Base-by-base conservation (phyloP, 805 yeast species). In the Wickerhamiella alocasiicola region DNA sequence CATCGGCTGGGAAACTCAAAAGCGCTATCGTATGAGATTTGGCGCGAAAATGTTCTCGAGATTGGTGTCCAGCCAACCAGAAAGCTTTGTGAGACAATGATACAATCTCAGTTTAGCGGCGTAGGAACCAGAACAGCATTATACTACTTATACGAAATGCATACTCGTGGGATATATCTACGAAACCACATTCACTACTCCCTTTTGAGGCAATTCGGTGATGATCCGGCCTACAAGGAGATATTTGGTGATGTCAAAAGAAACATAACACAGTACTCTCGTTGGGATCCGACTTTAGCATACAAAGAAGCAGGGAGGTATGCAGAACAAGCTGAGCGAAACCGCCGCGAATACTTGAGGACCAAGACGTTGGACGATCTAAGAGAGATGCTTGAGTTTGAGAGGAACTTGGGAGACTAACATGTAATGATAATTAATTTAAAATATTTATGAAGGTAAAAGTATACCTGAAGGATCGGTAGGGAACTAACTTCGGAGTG, bases 401-500 rank as follows among this genome's bases (percentile, higher is more conserved):
- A 49, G 19, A 11, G 15, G n/a, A 32, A 24, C 21, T 11, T 7
- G 26, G 11, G 7, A 11, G 26, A 7, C 26, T 11, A 23, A 23
- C 26, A 7, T 23, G 26, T 11, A 23, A 7, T 7, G 26, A n/a
- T n/a, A n/a, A n/a, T n/a, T n/a, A n/a, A n/a, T n/a, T n/a, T n/a
- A 7, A 23, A 23, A 23, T 23, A 11, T 11, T 7, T 23, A 23
- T 7, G 11, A 23, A 23, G 7, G 11, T 7, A 23, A 23, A 23
- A 23, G 26, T 23, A 23, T 23, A 23, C n/a, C n/a, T 23, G 26
- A 11, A 23, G 26, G 7, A 7, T 7, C 26, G 9, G 26, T 23
- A 7, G 26, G 26, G 40, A n/a, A 46, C 19, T 45, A 65, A 6
- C 70, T 65, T 44, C 98, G 70, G 50, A 91, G 66, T 1, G 96